Evolutionary conservation across 2,329 filamentous ascomycete genomes (phyloP), one percentile per base, ranked within the genome.

Genomic region (Dothistroma septosporum): DNA sequence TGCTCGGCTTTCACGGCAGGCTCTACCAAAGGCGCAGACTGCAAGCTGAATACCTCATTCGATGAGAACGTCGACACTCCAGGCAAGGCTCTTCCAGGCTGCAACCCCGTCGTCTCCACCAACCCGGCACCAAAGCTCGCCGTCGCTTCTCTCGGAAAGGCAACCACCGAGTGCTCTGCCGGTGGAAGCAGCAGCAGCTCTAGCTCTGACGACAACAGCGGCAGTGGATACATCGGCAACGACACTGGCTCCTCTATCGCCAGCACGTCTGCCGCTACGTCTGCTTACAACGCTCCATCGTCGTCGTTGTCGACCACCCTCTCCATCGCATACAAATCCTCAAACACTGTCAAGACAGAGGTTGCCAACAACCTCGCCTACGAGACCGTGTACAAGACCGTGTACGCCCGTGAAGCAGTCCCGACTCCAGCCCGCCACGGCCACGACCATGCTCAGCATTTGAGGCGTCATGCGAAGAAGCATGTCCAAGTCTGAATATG

Each of bases 71-170:
- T 78, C 19, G 67, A 73, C 32, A 79, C 80, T 7, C 69, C 74
- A 16, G 71, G 83, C 19, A 69, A 77, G 6, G 78, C 80, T 22
- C 76, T 80, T 22, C 77, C 84, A 46, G 88, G 87, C 65, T 84
- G 78, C 70, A 83, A 85, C 58, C 76, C 82, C 11, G 82, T 85
- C 71, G 79, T 73, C 16, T 59, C 44, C 77, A 77, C 52, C 75
- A 82, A 41, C 74, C 76, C 50, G 41, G 65, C 63, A 19, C 62
- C 63, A 16, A 66, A 66, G 57, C 59, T 66, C 53, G 53, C 48
- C 14, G 59, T 64, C 28, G 65, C 66, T 22, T 55, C 66, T 24
- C 59, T 68, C 24, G 66, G 65, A 21, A 55, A 64, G 10, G 58
- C 59, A 37, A 64, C 64, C 31, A 57, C 60, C 14, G 47, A 60